Evolutionary conservation across 2,329 filamentous ascomycete genomes (phyloP).

Genomic region (Paecilomyces niveus): DNA sequence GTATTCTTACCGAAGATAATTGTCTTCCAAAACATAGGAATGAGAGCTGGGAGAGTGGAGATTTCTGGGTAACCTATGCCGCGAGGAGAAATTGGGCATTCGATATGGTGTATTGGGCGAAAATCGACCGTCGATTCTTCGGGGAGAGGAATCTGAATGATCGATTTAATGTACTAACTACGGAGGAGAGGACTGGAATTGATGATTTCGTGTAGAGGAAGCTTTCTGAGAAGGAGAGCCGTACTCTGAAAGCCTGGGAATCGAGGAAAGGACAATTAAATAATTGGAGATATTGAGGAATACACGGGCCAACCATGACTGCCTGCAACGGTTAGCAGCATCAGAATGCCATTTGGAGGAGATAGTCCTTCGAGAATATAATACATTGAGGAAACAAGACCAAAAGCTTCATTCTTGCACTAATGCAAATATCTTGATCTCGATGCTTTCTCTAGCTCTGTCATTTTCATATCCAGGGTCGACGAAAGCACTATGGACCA

Average conservation of each 20-base stretch:
- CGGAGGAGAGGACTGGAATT: neutral
- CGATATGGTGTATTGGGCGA: slow-evolving; percentile 9
- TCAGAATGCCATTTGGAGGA: too few relatives aligned
- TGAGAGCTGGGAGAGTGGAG: slow-evolving; percentile 15
- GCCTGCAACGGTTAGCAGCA: too few relatives aligned
- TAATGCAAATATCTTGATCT: slow-evolving; percentile 38
- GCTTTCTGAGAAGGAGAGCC: neutral
- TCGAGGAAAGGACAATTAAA: neutral
- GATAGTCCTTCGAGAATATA: too few relatives aligned
- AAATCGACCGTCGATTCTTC: slow-evolving; percentile 1
- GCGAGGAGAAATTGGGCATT: slow-evolving; percentile 15
- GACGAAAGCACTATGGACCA: slow-evolving; percentile 47
- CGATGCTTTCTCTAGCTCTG: slow-evolving; percentile 46
- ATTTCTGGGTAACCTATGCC: slow-evolving; percentile 16
- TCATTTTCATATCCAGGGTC: slow-evolving; percentile 34
- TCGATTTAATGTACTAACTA: neutral
- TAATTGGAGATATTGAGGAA: too few relatives aligned
- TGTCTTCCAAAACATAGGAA: slow-evolving; percentile 11
- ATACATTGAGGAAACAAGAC: neutral
- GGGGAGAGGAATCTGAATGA: neutral
- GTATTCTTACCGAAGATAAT: slow-evolving; percentile 2
- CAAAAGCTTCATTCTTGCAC: neutral
- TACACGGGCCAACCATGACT: too few relatives aligned
- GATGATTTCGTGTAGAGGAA: neutral
- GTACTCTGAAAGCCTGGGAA: neutral